A percentile compares a stretch with the other conserved stretches of the same genome.
Evolutionary conservation across 2,329 filamentous ascomycete genomes (phyloP).

Genomic region (Colletotrichum camelliae): DNA sequence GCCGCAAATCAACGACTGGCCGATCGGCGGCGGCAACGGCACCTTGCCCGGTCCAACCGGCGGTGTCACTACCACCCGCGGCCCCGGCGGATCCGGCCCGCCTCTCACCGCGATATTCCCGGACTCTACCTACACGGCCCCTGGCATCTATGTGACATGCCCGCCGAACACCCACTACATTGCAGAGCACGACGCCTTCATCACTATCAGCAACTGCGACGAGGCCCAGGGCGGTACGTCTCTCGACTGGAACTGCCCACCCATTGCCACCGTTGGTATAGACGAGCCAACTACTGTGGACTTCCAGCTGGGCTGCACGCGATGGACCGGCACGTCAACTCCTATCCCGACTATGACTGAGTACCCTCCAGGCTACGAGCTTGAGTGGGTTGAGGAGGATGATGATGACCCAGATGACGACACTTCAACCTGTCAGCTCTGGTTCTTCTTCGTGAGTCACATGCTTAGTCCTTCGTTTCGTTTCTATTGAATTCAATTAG

Average conservation of each 20-base stretch:
- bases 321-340: not conserved
- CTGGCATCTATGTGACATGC: not conserved
- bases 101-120: not conserved
- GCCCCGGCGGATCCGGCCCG: not conserved
- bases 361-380: not conserved
- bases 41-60: not conserved
- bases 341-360: not conserved
- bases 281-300: not conserved
- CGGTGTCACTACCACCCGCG: not conserved
- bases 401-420: not conserved
- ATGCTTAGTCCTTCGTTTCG: not conserved
- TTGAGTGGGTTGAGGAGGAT: not conserved
- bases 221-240: not conserved
- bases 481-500: not conserved
- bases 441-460: conserved; percentile 2
- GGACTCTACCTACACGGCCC: not conserved
- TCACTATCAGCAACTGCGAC: too few relatives aligned
- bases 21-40: not conserved
- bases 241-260: not conserved
- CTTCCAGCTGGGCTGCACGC: not conserved
- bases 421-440: not conserved
- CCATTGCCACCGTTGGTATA: not conserved
- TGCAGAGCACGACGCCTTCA: too few relatives aligned
- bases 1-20: conserved; percentile 19
- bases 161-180: too few relatives aligned